Evolutionary conservation across 2,329 filamentous ascomycete species (phyloP), one percentile per base, ranked within the genome.

Genomic region (Tympanopsis confertula): DNA sequence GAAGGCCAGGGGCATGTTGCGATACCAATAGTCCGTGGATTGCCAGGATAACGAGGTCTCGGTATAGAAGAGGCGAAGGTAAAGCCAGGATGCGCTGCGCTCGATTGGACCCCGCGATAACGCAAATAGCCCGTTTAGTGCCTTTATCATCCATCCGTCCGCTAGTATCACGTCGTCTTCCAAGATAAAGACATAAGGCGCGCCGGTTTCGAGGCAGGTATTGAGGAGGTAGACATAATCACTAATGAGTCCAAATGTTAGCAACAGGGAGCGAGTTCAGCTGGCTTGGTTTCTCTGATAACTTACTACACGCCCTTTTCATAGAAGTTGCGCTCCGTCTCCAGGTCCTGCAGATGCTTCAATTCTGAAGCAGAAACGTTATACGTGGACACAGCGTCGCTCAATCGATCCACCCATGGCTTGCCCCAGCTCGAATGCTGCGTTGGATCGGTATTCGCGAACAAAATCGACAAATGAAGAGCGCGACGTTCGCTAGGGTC

Each of bases 31-130:
- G 41, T 59, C 54, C 40, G 60, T 56, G 13, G 45, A 47, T 38
- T 61, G 60, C 58, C 58, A 61, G 4, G 57, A 56, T 48, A 60
- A 55, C 12, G 56, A 48, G 2, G 54, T 44, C 39, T 61, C 58
- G 4, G 57, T 58, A 42, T 61, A 60, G 44, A 61, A 61, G 19
- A 61, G 44, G 1, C 58, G 53, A 2, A 61, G 43, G 39, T 61
- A 61, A 22, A 59, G 39, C 57, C 57, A 59, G 38, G 19, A 42
- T 41, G 5, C 46, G 35, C 12, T 15, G 10, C 12, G 10, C 10
- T 13, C 12, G 15, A 10, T 18, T 17, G 10, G 10, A 33, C 12
- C 17, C 7, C 15, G 10, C 10, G 15, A 33, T 17, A 13, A 15
- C 15, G 10, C 17, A 7, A 13, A 33, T 10, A 33, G 12, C 15